phyloP scores from a whole-genome alignment of 2,329 filamentous ascomycete species.

The Diaporthe citriasiana region DNA sequence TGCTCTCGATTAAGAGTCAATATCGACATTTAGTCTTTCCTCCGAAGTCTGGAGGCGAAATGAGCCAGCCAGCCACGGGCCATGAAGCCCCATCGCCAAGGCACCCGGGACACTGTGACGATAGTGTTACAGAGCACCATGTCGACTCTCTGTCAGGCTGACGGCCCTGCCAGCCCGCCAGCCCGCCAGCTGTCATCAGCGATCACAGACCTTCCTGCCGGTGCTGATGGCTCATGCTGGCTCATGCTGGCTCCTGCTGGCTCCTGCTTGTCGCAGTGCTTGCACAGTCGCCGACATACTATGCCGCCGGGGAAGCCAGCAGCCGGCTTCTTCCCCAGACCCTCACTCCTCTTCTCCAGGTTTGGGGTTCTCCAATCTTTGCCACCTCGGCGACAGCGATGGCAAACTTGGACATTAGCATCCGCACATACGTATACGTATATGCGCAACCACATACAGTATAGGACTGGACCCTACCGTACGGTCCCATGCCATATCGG shows the following conservation, averaged over 20 bases:
- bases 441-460: background rate
- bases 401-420: slow-evolving; percentile 4
- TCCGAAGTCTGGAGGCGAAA: slow-evolving; percentile 38
- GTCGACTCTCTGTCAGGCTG: background rate
- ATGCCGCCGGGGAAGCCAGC: slow-evolving; percentile 5
- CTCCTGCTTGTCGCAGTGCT: background rate
- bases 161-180: slow-evolving; percentile 7
- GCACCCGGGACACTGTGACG: slow-evolving; percentile 20
- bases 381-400: slow-evolving; percentile 29
- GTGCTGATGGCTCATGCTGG: slow-evolving; percentile 6
- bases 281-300: slow-evolving; percentile 27
- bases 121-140: background rate
- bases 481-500: slow-evolving; percentile 15
- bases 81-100: slow-evolving; percentile 32
- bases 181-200: slow-evolving; percentile 6
- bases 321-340: slow-evolving; percentile 31
- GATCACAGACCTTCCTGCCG: slow-evolving; percentile 8
- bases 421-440: background rate
- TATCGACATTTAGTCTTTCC: slow-evolving; percentile 34
- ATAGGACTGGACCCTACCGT: slow-evolving; percentile 6
- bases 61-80: slow-evolving; percentile 34
- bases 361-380: slow-evolving; percentile 21
- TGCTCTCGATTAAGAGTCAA: slow-evolving; percentile 34
- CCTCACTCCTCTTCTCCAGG: slow-evolving; percentile 36
- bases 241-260: slow-evolving; percentile 12